These are phyloP conservation scores for Phellopilus nigrolimitatus DNA, from an alignment of 1,284 basidiomycete species.

Conservation along the genomic window DNA sequence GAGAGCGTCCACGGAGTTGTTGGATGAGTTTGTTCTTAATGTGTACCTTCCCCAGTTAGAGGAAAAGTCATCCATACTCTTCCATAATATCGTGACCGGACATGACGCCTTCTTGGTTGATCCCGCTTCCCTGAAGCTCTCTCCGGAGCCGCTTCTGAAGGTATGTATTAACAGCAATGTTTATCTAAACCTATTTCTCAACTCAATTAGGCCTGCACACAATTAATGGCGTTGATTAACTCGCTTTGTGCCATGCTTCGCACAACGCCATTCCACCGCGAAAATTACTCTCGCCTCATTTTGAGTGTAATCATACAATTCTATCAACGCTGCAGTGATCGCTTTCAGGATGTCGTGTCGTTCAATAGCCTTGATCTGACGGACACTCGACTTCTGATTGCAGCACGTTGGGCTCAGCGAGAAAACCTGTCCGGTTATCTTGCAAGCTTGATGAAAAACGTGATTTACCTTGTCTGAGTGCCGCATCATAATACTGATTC, in stretches of 20 bases:
- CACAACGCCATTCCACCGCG: constrained; percentile 93
- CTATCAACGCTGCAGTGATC: constrained; percentile 89
- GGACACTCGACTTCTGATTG: constrained; percentile 50
- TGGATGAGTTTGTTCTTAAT: constrained; percentile 93
- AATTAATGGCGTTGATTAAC: constrained; percentile 88
- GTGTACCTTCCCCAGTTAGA: constrained; percentile 94
- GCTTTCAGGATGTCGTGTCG: constrained; percentile 74
- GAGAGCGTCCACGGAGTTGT: constrained; percentile 65
- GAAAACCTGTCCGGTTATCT: constrained; percentile 75
- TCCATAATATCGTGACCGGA: constrained; percentile 84
- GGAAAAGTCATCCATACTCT: constrained; percentile 87
- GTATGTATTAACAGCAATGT: constrained; percentile 35
- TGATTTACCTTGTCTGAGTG: constrained; percentile 36
- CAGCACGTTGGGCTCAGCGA: constrained; percentile 83
- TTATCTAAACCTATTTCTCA: background rate
- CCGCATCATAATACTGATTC: background rate
- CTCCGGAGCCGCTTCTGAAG: constrained; percentile 73
- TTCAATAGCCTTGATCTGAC: constrained; percentile 34
- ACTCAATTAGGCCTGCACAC: constrained; percentile 61
- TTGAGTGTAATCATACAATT: constrained; percentile 96
- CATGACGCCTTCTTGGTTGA: constrained; percentile 84
- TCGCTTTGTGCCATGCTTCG: constrained; percentile 90
- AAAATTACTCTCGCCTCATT: constrained; percentile 91
- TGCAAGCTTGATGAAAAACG: constrained; percentile 48
- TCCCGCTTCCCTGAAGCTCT: constrained; percentile 55